Evolutionary conservation across 768 basidiomycete genomes (phyloP), one percentile per base, ranked within the genome.

Genomic region (Kwoniella botswanensis): DNA sequence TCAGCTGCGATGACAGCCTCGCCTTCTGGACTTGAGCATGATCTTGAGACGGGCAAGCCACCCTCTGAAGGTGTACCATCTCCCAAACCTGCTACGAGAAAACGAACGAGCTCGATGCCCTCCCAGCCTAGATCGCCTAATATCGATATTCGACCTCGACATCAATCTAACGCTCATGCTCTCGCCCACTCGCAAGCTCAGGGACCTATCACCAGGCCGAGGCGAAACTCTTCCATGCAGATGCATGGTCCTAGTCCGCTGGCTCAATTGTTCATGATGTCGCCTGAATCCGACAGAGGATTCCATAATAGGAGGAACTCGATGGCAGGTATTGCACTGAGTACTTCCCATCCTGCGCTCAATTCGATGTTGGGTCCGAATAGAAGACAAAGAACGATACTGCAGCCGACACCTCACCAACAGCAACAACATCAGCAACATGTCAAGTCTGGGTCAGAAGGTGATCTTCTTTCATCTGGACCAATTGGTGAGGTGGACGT

Each of bases 161-260:
- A 42, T 50, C 61, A 11, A 43, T 44, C 42, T 9, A 42, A 22
- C 17, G 59, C 59, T 15, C 21, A 24, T 29, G 54, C 44, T 26
- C 29, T 63, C 9, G 55, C 67, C 59, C 55, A 21, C 6, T 35
- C 52, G 59, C 65, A 29, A 50, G 58, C 42, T 41, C 64, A 35
- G n/a, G 55, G 56, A 26, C 67, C 41, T 12, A 26, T 57, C 65
- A 66, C 29, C 46, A 71, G 76, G 57, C 73, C 71, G 0, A 59
- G 82, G 10, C 65, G 81, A 35, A 78, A 79, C 41, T 76, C 74
- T 59, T 79, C 79, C 3, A 75, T 79, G 12, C 74, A 78, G 5
- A 75, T 79, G 5, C 74, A 78, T n/a, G 82, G 82, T 52, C 81
- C 81, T 0, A 77, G 76, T 65, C 82, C 82, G 0, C 70, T 83